Percentiles rank a stretch among this genome's conserved stretches.
phyloP scores from a whole-genome alignment of 208 protist genomes.

The Spironucleus salmonicida region DNA sequence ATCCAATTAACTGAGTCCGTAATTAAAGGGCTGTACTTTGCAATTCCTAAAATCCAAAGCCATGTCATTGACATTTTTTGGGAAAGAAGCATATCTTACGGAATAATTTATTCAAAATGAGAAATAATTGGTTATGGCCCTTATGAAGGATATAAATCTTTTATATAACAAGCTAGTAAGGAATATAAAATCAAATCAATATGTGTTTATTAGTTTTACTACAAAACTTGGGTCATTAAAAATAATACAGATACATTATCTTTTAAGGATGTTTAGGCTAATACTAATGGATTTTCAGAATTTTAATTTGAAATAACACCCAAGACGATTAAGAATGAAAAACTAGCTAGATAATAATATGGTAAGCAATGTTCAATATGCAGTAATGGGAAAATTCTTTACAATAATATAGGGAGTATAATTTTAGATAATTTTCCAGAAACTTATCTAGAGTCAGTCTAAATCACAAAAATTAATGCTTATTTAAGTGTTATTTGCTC shows the following conservation, averaged over 20 bases:
- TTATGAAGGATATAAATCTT: not conserved
- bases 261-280: not conserved
- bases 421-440: not conserved
- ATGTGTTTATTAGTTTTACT: not conserved
- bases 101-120: not conserved
- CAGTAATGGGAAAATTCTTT: not conserved
- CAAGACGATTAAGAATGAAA: not conserved
- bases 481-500: not conserved
- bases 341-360: not conserved
- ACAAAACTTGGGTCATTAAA: not conserved
- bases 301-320: not conserved
- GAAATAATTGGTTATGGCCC: not conserved
- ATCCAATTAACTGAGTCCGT: not conserved
- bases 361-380: not conserved
- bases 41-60: not conserved
- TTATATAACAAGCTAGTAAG: not conserved
- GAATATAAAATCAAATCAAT: not conserved
- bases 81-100: not conserved
- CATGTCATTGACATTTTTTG: not conserved
- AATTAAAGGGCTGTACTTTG: not conserved
- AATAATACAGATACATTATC: not conserved
- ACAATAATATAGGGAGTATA: not conserved
- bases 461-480: not conserved
- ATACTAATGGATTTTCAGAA: not conserved
- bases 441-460: not conserved